These are phyloP conservation scores for Podaxis mareebaensis DNA, from an alignment of 768 basidiomycete genomes.

Conservation along the genomic window DNA sequence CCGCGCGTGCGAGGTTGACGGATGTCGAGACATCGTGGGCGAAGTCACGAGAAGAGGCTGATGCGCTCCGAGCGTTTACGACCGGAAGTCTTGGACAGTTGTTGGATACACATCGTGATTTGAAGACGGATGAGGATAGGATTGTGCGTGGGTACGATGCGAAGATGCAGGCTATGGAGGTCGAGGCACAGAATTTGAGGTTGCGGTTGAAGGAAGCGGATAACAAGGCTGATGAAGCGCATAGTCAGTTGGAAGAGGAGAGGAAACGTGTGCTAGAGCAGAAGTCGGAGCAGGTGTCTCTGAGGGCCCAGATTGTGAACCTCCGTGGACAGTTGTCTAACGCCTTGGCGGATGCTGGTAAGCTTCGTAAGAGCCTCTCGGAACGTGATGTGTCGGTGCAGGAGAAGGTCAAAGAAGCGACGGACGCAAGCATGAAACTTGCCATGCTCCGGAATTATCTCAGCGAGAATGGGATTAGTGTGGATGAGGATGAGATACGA, in stretches of 20 bases:
- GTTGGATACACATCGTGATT: slow-evolving; percentile 83
- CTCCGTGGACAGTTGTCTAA: slow-evolving; percentile 73
- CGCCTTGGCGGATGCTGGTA: slow-evolving; percentile 67
- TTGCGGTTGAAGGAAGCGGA: slow-evolving; percentile 78
- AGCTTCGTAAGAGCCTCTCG: slow-evolving; percentile 66
- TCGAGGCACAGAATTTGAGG: slow-evolving; percentile 73
- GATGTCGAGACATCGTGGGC: slow-evolving; percentile 92
- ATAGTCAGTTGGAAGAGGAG: slow-evolving; percentile 66
- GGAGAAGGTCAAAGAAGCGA: slow-evolving; percentile 63
- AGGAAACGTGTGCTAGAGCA: slow-evolving; percentile 62
- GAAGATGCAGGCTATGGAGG: slow-evolving; percentile 78
- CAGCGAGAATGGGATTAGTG: slow-evolving; percentile 80
- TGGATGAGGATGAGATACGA: slow-evolving; percentile 69
- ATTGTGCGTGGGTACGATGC: slow-evolving; percentile 75
- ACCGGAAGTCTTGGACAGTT: slow-evolving; percentile 85
- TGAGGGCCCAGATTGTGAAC: slow-evolving; percentile 74
- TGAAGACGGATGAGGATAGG: slow-evolving; percentile 83
- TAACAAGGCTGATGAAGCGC: slow-evolving; percentile 68
- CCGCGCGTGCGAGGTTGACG: slow-evolving; percentile 59
- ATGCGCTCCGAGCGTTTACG: slow-evolving; percentile 83
- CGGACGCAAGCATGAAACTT: slow-evolving; percentile 73
- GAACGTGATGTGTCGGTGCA: slow-evolving; percentile 65
- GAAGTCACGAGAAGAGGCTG: slow-evolving; percentile 91
- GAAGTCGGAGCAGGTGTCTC: slow-evolving; percentile 60
- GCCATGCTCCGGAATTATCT: slow-evolving; percentile 84